Evolutionary conservation across 73 alveolate species (phyloP).

Genomic region (Paramecium primaurelia): DNA sequence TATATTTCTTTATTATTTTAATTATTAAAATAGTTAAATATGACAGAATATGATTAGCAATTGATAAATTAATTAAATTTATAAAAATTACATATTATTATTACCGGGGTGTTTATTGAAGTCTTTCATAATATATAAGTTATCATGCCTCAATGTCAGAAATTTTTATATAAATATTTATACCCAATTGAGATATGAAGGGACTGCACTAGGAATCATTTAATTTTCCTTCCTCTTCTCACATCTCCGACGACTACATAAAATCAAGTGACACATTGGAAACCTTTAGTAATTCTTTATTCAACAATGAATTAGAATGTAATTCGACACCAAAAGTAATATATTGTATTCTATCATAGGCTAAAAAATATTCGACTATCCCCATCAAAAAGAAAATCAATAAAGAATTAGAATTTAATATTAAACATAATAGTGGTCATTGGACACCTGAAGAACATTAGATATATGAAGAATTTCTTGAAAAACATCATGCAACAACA

Average conservation of each 20-base stretch:
- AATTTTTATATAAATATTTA: too few relatives aligned
- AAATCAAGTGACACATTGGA: not conserved
- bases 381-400: not conserved
- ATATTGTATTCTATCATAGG: not conserved
- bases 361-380: not conserved
- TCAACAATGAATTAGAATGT: not conserved
- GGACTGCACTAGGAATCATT: not conserved
- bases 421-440: not conserved
- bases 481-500: not conserved
- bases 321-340: not conserved
- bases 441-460: constrained; percentile 6
- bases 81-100: not conserved
- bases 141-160: not conserved
- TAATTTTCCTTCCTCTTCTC: not conserved
- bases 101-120: not conserved
- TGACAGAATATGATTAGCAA: not conserved
- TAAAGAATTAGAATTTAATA: not conserved
- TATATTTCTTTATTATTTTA: not conserved
- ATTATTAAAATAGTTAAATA: too few relatives aligned
- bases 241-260: not conserved
- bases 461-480: not conserved
- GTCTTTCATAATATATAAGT: not conserved
- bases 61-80: not conserved
- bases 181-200: not conserved
- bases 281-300: not conserved